These are phyloP conservation scores for Beta macrorhiza DNA, from an alignment of 179 eudicot species.

Conservation along the genomic window DNA sequence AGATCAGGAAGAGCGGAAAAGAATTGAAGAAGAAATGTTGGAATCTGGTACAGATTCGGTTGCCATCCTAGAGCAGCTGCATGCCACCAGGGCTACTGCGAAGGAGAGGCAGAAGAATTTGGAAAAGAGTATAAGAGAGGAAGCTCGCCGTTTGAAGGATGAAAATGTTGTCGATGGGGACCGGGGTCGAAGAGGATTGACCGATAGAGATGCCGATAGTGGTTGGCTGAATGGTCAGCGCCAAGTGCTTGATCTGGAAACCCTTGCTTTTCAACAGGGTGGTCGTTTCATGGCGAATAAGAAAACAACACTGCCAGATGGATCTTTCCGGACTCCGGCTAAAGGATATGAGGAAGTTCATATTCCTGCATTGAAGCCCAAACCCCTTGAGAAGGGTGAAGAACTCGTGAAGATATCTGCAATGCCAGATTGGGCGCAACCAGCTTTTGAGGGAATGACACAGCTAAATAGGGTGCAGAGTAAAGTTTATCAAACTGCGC, in stretches of 20 bases:
- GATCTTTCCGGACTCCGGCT: slow-evolving; percentile 65
- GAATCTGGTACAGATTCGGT: slow-evolving; percentile 59
- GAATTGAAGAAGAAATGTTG: slow-evolving; percentile 86
- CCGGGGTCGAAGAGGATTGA: slow-evolving; percentile 42
- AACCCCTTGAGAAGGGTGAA: slow-evolving; percentile 65
- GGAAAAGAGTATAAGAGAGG: slow-evolving; percentile 89
- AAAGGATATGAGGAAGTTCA: slow-evolving; percentile 96
- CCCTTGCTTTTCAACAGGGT: slow-evolving; percentile 67
- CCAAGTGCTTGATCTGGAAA: slow-evolving; percentile 85
- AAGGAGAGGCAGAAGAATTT: slow-evolving; percentile 92
- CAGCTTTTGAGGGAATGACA: slow-evolving; percentile 90
- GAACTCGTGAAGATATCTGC: slow-evolving; percentile 69
- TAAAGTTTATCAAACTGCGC: slow-evolving; percentile 85
- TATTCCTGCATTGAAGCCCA: slow-evolving; percentile 83
- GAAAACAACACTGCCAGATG: slow-evolving; percentile 62
- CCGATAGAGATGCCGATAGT: slow-evolving; percentile 66
- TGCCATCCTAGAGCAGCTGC: slow-evolving; percentile 87
- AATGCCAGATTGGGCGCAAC: slow-evolving; percentile 97
- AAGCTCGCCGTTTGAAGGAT: slow-evolving; percentile 86
- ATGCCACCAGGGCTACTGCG: slow-evolving; percentile 94
- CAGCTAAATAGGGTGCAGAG: slow-evolving; percentile 96
- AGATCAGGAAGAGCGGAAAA: slow-evolving; percentile 75
- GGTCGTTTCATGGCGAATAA: slow-evolving; percentile 71
- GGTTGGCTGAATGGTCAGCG: slow-evolving; percentile 93
- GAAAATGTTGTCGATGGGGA: slow-evolving; percentile 60